Evolutionary conservation across 495 filamentous ascomycete species (phyloP).

Genomic region (Articulospora tetracladia): DNA sequence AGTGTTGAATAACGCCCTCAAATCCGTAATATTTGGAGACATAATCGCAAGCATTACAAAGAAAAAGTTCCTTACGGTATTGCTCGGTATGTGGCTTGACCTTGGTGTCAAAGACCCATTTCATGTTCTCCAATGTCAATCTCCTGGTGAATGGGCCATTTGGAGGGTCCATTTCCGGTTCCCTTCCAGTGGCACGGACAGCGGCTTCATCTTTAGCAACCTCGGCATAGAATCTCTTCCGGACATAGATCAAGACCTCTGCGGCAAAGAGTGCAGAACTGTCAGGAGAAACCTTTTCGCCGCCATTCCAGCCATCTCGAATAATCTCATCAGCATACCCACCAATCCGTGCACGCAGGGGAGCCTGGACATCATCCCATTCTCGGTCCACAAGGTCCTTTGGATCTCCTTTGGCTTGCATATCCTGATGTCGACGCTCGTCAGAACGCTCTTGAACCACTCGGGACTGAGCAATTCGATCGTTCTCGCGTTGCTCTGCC

Average conservation of each 20-base stretch:
- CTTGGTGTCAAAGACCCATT: constrained; percentile 75
- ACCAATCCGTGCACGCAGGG: constrained; percentile 55
- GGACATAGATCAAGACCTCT: constrained; percentile 59
- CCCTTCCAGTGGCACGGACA: constrained; percentile 37
- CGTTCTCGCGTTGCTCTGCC: constrained; percentile 51
- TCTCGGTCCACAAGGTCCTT: constrained; percentile 57
- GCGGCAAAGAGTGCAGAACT: constrained; percentile 61
- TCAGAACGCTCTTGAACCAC: constrained; percentile 40
- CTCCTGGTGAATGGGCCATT: constrained; percentile 52
- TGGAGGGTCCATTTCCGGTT: constrained; percentile 38
- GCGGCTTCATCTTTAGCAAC: constrained; percentile 45
- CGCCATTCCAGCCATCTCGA: constrained; percentile 51
- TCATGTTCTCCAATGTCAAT: constrained; percentile 79
- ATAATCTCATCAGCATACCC: constrained; percentile 63
- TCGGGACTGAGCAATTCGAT: constrained; percentile 34
- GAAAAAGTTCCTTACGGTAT: constrained; percentile 64
- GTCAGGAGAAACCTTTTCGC: constrained; percentile 50
- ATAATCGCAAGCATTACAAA: constrained; percentile 64
- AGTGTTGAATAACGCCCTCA: constrained; percentile 76
- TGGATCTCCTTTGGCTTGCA: constrained; percentile 43
- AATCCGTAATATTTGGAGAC: constrained; percentile 64
- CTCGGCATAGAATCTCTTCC: constrained; percentile 57
- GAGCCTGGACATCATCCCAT: constrained; percentile 65
- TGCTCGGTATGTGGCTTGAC: constrained; percentile 61
- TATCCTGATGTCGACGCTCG: constrained; percentile 35